phyloP scores from a whole-genome alignment of 331 rosid genomes.

The Ulmus americana region DNA sequence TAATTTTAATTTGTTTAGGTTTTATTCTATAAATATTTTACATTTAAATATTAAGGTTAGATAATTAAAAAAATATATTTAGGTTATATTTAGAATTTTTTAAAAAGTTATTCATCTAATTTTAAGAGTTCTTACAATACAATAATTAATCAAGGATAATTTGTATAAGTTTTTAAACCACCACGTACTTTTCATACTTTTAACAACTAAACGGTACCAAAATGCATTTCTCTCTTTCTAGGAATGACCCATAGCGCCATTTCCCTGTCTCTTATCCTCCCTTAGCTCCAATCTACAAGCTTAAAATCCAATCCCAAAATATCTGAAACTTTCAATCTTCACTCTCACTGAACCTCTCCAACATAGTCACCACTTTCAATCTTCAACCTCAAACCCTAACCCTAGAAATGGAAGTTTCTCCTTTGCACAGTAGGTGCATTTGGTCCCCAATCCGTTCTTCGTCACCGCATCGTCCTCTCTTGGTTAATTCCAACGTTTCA shows the following conservation, averaged over 20 bases:
- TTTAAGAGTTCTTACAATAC: too few species aligned
- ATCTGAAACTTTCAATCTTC: background rate
- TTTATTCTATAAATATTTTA: too few species aligned
- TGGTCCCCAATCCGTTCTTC: slow-evolving; percentile 37
- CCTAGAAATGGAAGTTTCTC: slow-evolving; percentile 47
- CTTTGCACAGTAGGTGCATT: slow-evolving; percentile 36
- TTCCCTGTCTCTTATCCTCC: slow-evolving; percentile 15
- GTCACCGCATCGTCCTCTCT: slow-evolving; percentile 32
- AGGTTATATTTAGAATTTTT: too few species aligned
- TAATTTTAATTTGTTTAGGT: too few species aligned
- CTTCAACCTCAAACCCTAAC: slow-evolving; percentile 20
- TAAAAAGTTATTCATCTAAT: too few species aligned
- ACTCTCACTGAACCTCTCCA: slow-evolving; percentile 5
- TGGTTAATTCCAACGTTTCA: slow-evolving; percentile 27
- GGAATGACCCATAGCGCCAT: background rate
- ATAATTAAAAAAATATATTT: too few species aligned
- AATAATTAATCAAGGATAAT: too few species aligned
- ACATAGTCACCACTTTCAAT: slow-evolving; percentile 3
- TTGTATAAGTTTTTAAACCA: too few species aligned
- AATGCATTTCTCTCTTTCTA: too few species aligned
- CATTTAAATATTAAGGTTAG: too few species aligned
- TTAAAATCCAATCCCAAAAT: background rate
- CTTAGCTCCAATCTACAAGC: background rate
- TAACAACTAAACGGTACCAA: too few species aligned
- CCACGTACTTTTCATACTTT: too few species aligned